Conservation (phyloP, 805 yeast genomes). For the Wickerhamiella lipophila region DNA sequence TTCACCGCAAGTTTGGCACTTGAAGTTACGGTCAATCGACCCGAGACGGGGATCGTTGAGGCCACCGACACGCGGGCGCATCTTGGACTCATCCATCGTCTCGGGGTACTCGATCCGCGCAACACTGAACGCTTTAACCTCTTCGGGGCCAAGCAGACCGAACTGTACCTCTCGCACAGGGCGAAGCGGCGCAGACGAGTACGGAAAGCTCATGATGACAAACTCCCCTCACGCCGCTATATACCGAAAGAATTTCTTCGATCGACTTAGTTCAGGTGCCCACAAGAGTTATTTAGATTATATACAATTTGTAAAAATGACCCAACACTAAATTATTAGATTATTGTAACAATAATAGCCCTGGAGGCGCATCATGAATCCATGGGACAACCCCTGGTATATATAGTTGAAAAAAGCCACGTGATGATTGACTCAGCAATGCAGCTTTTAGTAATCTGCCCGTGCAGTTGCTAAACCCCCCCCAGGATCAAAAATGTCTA, state of each 20-base stretch:
- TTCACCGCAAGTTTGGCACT: slow-evolving; percentile 98
- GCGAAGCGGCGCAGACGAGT: slow-evolving; percentile 96
- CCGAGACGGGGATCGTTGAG: slow-evolving; percentile 95
- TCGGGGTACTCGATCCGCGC: slow-evolving; percentile 98
- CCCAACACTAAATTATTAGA: not conserved
- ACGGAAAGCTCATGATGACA: slow-evolving; percentile 43
- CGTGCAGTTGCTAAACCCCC: not conserved
- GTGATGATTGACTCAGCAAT: not conserved
- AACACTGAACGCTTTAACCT: slow-evolving; percentile 90
- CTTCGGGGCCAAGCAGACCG: slow-evolving; percentile 96
- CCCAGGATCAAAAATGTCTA: not conserved
- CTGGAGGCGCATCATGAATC: not conserved
- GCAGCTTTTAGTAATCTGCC: not conserved
- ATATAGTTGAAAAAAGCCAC: slow-evolving; percentile 4
- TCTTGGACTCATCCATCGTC: slow-evolving; percentile 97
- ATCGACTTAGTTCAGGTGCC: not conserved
- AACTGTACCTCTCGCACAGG: slow-evolving; percentile 96
- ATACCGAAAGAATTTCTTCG: not conserved
- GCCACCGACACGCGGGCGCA: slow-evolving; percentile 93
- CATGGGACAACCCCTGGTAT: not conserved
- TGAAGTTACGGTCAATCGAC: slow-evolving; percentile 90
- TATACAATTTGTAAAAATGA: not conserved
- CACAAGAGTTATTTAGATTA: too few species aligned
- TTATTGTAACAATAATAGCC: not conserved
- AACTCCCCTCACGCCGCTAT: not conserved